These are phyloP conservation scores for Suhomyces yuchorum DNA, from an alignment of 1,139 yeast species.

Conservation along the genomic window DNA sequence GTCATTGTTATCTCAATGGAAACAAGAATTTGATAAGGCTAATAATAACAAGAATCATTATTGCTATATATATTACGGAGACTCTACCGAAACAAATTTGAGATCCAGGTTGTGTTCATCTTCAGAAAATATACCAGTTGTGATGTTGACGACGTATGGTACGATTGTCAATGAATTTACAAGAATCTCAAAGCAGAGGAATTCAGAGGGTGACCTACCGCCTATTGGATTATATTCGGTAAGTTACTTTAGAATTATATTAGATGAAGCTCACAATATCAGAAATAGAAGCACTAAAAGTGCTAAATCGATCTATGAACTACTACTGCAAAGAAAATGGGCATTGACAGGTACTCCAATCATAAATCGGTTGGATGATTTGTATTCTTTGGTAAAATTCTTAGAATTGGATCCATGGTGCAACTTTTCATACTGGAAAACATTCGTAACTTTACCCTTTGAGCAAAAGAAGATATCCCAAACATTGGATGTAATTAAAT, in stretches of 20 bases:
- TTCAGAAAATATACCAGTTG: slow-evolving; percentile 57
- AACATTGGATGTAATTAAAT: slow-evolving; percentile 81
- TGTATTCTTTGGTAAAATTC: slow-evolving; percentile 76
- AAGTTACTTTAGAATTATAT: slow-evolving; percentile 72
- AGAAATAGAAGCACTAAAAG: slow-evolving; percentile 80
- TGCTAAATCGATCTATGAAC: slow-evolving; percentile 72
- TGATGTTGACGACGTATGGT: slow-evolving; percentile 86
- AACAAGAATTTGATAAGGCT: slow-evolving; percentile 68
- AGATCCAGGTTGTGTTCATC: slow-evolving; percentile 38
- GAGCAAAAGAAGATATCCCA: slow-evolving; percentile 68
- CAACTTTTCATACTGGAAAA: slow-evolving; percentile 83
- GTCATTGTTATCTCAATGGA: slow-evolving; percentile 92
- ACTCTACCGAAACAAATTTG: slow-evolving; percentile 53
- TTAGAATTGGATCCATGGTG: slow-evolving; percentile 87
- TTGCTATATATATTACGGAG: slow-evolving; percentile 74
- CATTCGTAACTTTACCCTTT: slow-evolving; percentile 83
- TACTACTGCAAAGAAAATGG: slow-evolving; percentile 75
- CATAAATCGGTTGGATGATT: slow-evolving; percentile 83
- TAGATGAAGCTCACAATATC: slow-evolving; percentile 93
- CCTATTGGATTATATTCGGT: slow-evolving; percentile 66
- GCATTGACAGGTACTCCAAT: slow-evolving; percentile 93
- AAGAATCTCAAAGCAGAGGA: slow-evolving; percentile 35
- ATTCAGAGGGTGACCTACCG: slow-evolving; percentile 34
- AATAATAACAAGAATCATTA: slow-evolving; percentile 48
- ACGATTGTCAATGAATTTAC: slow-evolving; percentile 77